Percentiles rank a stretch among this genome's conserved stretches.
Evolutionary conservation across 805 yeast genomes (phyloP).

Genomic region (Isabelozyma pseudorhagii): DNA sequence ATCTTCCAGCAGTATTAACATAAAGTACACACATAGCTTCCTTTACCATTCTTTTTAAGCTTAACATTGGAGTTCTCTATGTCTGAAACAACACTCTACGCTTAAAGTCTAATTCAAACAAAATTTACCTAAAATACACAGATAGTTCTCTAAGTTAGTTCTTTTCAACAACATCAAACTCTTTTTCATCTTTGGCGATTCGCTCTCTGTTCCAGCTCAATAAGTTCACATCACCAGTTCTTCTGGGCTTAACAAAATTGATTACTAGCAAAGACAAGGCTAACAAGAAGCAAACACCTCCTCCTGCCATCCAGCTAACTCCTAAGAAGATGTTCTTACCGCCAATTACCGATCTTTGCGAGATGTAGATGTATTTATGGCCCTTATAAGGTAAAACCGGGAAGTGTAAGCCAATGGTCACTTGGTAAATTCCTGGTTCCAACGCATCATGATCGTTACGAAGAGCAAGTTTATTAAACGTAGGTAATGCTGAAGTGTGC

Average conservation of each 20-base stretch:
- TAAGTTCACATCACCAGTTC: constrained; percentile 65
- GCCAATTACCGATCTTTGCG: constrained; percentile 72
- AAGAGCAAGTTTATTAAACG: constrained; percentile 48
- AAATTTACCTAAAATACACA: background rate
- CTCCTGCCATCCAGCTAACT: constrained; percentile 70
- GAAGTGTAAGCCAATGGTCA: constrained; percentile 70
- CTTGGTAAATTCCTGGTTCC: constrained; percentile 58
- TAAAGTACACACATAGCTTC: too few relatives aligned
- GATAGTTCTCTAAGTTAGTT: background rate
- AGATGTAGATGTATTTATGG: constrained; percentile 60
- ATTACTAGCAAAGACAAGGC: constrained; percentile 51
- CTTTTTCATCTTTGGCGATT: constrained; percentile 12
- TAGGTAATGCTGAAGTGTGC: constrained; percentile 41
- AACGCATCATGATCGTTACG: constrained; percentile 59
- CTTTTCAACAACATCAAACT: constrained; percentile 2
- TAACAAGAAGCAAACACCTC: constrained; percentile 62
- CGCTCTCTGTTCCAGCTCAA: constrained; percentile 67
- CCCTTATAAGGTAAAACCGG: constrained; percentile 72
- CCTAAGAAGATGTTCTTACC: constrained; percentile 77
- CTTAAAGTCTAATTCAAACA: too few relatives aligned
- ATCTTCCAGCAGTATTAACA: too few relatives aligned
- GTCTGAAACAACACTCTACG: too few relatives aligned
- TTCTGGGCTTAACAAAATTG: constrained; percentile 64
- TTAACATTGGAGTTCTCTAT: too few relatives aligned
- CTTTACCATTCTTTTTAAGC: too few relatives aligned